Percentiles rank a stretch among this genome's conserved stretches.
phyloP scores from a whole-genome alignment of 2,329 filamentous ascomycete species.

The Aspergillus floridensis region DNA sequence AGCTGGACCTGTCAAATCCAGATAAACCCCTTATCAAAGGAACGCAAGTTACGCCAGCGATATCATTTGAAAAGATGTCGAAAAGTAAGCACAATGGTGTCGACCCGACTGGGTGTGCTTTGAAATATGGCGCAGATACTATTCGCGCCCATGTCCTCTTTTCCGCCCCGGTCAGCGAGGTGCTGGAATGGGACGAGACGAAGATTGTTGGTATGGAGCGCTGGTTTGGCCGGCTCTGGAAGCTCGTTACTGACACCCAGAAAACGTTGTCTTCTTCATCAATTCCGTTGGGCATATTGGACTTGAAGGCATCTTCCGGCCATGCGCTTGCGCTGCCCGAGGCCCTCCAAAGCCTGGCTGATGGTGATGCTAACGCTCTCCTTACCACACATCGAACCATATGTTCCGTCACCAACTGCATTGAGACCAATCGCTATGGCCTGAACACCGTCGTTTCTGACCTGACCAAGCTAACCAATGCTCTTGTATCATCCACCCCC shows the following conservation, averaged over 20 bases:
- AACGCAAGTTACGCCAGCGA: slow-evolving; percentile 57
- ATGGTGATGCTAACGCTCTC: slow-evolving; percentile 53
- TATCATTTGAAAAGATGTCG: slow-evolving; percentile 88
- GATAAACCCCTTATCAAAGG: slow-evolving; percentile 60
- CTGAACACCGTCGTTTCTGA: slow-evolving; percentile 83
- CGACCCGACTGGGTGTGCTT: slow-evolving; percentile 71
- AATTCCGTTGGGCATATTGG: slow-evolving; percentile 21
- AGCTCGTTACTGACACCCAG: slow-evolving; percentile 49
- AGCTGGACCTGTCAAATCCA: slow-evolving; percentile 64
- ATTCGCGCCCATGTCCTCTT: slow-evolving; percentile 86
- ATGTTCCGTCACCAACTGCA: slow-evolving; percentile 63
- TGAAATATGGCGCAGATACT: slow-evolving; percentile 75
- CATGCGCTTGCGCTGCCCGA: slow-evolving; percentile 28
- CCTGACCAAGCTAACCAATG: slow-evolving; percentile 77
- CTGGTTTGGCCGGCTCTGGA: slow-evolving; percentile 70
- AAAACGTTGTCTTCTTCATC: slow-evolving; percentile 23
- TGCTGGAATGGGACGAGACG: slow-evolving; percentile 82
- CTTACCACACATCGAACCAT: slow-evolving; percentile 67
- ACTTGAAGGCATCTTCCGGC: slow-evolving; percentile 17
- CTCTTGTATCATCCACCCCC: slow-evolving; percentile 50
- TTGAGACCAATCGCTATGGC: slow-evolving; percentile 67
- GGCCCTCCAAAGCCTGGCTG: slow-evolving; percentile 31
- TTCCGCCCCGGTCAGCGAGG: slow-evolving; percentile 77
- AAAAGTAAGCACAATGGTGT: slow-evolving; percentile 94
- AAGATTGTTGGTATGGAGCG: slow-evolving; percentile 79